Base-by-base conservation (phyloP, 2,329 filamentous ascomycete genomes). In the Aspergillus sp. region DNA sequence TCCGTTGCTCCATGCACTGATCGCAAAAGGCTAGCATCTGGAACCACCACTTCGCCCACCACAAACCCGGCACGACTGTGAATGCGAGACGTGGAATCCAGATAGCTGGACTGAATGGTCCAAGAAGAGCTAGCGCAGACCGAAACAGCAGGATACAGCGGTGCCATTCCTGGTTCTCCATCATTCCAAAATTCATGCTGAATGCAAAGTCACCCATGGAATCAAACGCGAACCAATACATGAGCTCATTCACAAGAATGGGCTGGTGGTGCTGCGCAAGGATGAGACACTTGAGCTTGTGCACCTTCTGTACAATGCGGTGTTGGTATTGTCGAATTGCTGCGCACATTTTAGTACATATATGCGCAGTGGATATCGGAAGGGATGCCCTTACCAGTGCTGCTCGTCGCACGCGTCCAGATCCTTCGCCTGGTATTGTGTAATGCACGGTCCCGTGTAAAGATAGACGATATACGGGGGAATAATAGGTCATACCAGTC, bases 341-440 rank as follows among this genome's bases (percentile, higher is more conserved):
- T 57, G 25, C 1, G 7, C 25, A 28, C 25, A 8, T 72, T 3
- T n/a, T 6, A 39, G 10, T 39, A 15, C 13, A 6, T 39, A 6
- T 15, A 39, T 39, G 13, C 6, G 36, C 4, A 7, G 2, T 39
- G 13, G 36, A 39, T n/a, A 6, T 6, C 13, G 36, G 15, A 15
- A n/a, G n/a, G 36, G 15, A 39, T 39, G 12, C 36, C 15, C 10
- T 13, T 39, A 39, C 36, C 36, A n/a, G 15, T 75, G 58, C 77
- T 74, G 56, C 73, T 76, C 64, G 81, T 80, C 1, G 73, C 79
- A 8, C 69, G 63, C 53, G 72, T 74, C 79, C 79, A 82, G 28
- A 78, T 67, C 7, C 75, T 69, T 5, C 79, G 70, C 23, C 79
- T 70, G 6, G 68, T 66, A 59, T 79, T 75, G 66, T 81, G 79